Percentiles rank a stretch among this genome's conserved stretches.
Conservation (phyloP, 169 alveolate genomes). For the Eimeria acervulina region DNA sequence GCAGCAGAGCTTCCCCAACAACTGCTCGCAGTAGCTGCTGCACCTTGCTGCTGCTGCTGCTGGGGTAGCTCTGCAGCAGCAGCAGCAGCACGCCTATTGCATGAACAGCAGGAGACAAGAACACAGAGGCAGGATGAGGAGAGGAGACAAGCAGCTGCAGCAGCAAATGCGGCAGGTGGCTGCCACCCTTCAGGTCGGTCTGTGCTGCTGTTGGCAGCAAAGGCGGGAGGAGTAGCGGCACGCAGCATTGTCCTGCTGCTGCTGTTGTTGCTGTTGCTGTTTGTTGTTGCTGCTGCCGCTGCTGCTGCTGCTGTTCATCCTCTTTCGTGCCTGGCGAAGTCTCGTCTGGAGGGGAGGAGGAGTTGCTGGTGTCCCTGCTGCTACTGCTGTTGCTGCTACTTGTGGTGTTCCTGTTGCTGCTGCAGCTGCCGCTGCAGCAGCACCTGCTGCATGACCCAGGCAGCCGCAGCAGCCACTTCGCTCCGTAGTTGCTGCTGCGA, state of each 20-base stretch:
- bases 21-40: conserved; percentile 53
- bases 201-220: conserved; percentile 40
- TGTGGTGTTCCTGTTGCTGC: background rate
- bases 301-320: background rate
- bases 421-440: conserved; percentile 62
- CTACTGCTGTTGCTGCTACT: background rate
- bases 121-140: conserved; percentile 57
- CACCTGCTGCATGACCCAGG: conserved; percentile 51
- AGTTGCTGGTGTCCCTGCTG: conserved; percentile 20
- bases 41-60: conserved; percentile 56
- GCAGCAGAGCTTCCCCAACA: conserved; percentile 31
- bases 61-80: conserved; percentile 67
- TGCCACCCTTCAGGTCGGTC: conserved; percentile 32
- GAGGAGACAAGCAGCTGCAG: conserved; percentile 55
- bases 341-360: background rate
- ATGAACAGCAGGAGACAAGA: conserved; percentile 19
- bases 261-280: background rate
- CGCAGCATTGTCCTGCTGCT: background rate
- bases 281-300: conserved; percentile 10
- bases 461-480: conserved; percentile 38
- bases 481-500: conserved; percentile 67
- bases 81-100: conserved; percentile 53
- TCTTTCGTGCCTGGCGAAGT: background rate
- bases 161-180: conserved; percentile 59
- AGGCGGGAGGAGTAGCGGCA: background rate